phyloP scores from a whole-genome alignment of 2,329 filamentous ascomycete genomes.

The Fusarium pseudocircinatum region DNA sequence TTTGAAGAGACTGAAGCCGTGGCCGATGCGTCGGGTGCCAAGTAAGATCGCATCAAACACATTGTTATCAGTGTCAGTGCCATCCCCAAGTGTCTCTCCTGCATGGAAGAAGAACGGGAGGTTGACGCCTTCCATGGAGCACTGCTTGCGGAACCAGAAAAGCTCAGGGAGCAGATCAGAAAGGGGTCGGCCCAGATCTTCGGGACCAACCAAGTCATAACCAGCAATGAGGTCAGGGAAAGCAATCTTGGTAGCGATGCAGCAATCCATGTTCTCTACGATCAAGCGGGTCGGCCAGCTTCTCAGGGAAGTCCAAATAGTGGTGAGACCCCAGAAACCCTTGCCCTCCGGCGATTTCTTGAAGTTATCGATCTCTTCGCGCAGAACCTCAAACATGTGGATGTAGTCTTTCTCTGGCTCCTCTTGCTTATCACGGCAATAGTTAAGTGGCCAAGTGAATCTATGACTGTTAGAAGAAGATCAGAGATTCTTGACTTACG shows the following conservation, averaged over 20 bases:
- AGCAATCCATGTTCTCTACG: constrained; percentile 85
- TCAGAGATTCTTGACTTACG: neutral
- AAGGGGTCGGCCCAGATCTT: constrained; percentile 81
- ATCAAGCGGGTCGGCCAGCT: constrained; percentile 70
- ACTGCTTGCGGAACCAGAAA: constrained; percentile 93
- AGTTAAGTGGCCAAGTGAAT: constrained; percentile 77
- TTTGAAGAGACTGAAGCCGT: constrained; percentile 88
- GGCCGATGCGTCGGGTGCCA: constrained; percentile 87
- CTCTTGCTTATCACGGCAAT: constrained; percentile 71
- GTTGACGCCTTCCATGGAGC: constrained; percentile 77
- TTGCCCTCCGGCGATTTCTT: constrained; percentile 75
- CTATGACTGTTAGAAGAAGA: constrained; percentile 48
- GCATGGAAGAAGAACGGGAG: constrained; percentile 98
- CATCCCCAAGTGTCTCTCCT: constrained; percentile 83
- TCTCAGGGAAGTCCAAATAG: constrained; percentile 86
- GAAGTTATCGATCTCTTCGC: constrained; percentile 82
- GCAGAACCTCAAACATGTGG: constrained; percentile 76
- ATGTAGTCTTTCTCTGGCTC: constrained; percentile 72
- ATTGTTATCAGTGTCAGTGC: constrained; percentile 79
- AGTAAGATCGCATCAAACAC: constrained; percentile 90
- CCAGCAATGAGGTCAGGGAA: constrained; percentile 85
- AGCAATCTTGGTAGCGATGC: constrained; percentile 81
- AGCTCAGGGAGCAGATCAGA: constrained; percentile 82
- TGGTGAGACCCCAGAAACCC: constrained; percentile 83
- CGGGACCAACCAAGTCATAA: constrained; percentile 90